Conservation (phyloP, 106 monocot species). For the Allium fistulosum region DNA sequence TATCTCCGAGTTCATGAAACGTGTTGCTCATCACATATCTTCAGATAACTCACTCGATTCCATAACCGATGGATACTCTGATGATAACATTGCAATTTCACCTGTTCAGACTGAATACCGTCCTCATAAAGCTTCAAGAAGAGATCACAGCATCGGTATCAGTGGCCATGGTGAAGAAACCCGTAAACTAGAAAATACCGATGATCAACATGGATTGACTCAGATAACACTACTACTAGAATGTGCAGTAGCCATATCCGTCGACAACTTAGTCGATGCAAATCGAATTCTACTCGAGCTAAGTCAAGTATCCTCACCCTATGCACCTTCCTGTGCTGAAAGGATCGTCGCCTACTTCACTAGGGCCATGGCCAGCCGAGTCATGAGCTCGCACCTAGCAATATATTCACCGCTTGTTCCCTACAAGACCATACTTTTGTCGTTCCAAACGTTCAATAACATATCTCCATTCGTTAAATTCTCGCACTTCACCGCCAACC, state of each 20-base stretch:
- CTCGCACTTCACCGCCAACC: conserved; percentile 42
- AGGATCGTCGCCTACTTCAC: conserved; percentile 46
- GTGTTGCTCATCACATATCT: conserved; percentile 3
- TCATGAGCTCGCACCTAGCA: conserved; percentile 25
- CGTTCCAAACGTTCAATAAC: conserved; percentile 36
- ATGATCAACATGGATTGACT: conserved; percentile 9
- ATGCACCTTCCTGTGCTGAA: conserved; percentile 32
- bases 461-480: conserved; percentile 34
- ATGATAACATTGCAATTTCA: background rate
- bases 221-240: conserved; percentile 29
- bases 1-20: conserved; percentile 16
- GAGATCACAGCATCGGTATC: background rate
- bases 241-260: conserved; percentile 35
- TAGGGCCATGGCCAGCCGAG: conserved; percentile 22
- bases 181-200: background rate
- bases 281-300: conserved; percentile 33
- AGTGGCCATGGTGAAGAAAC: background rate
- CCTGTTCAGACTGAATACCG: background rate
- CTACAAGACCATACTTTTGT: conserved; percentile 11
- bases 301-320: conserved; percentile 27
- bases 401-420: conserved; percentile 7
- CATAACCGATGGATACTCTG: background rate
- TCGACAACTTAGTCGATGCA: conserved; percentile 24
- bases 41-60: conserved; percentile 1
- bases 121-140: background rate